A percentile compares a stretch with the other conserved stretches of the same genome.
These are phyloP conservation scores for Calonectria pseudoturangicola DNA, from an alignment of 2,329 filamentous ascomycete genomes.

Conservation along the genomic window DNA sequence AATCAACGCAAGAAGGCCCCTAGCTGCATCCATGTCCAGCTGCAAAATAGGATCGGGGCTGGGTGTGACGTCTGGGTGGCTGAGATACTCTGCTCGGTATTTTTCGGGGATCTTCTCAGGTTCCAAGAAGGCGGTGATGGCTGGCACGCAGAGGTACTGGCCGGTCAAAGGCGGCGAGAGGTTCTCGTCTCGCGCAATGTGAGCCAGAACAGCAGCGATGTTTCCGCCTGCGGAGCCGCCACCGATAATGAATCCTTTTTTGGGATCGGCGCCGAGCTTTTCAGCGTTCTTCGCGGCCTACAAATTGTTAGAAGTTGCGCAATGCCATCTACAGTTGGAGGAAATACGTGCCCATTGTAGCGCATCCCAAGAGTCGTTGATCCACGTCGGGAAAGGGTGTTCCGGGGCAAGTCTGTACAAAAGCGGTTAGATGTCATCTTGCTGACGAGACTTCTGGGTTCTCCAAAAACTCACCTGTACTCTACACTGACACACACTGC, in stretches of 20 bases:
- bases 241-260: slow-evolving; percentile 6
- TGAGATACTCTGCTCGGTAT: slow-evolving; percentile 8
- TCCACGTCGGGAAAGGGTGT: slow-evolving; percentile 17
- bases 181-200: slow-evolving; percentile 17
- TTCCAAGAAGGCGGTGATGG: slow-evolving; percentile 5
- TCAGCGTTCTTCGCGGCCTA: slow-evolving; percentile 3
- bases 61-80: neutral
- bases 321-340: too few relatives aligned
- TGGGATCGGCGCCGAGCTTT: neutral
- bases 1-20: neutral
- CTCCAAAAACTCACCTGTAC: neutral
- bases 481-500: slow-evolving; percentile 18
- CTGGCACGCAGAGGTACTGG: slow-evolving; percentile 9
- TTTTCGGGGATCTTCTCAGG: slow-evolving; percentile 11
- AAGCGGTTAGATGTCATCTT: neutral
- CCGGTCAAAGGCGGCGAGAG: slow-evolving; percentile 13
- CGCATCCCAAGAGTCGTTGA: slow-evolving; percentile 10
- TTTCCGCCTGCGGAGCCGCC: slow-evolving; percentile 12
- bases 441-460: neutral
- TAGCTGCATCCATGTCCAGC: neutral
- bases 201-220: slow-evolving; percentile 6
- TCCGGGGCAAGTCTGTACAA: neutral
- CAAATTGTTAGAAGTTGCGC: neutral
- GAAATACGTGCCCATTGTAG: slow-evolving; percentile 12
- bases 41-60: neutral